Base-by-base conservation (phyloP, 768 basidiomycete species). In the Collybia mongolica region DNA sequence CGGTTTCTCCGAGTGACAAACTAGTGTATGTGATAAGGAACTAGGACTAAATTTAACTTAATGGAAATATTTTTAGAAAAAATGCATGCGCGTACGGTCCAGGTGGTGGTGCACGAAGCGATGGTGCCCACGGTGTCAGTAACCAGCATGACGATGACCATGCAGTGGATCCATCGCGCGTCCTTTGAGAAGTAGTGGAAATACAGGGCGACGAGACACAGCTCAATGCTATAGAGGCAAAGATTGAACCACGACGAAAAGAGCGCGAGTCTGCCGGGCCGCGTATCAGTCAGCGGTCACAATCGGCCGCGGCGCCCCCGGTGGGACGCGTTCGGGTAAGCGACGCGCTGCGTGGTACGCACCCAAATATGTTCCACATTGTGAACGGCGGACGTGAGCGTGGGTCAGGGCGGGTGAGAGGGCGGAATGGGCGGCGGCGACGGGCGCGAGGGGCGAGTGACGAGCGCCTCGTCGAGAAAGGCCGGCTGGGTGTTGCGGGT, bases 161-260 rank as follows among this genome's bases (percentile, higher is more conserved):
- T 11, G n/a, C 18, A 37, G 3, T 48, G 52, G 24, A 47, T 26
- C 15, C 12, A 43, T 18, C 9, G 40, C 22, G 6, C 8, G 29
- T 56, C 52, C 9, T 39, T 39, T 1, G 48, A 36, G 18, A 46
- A 51, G 11, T 28, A 22, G 11, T 23, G 24, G 15, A 58, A 43
- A 19, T 58, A 58, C 12, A 28, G 17, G 17, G 14, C 28, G 12
- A 32, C 39, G 19, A 55, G 32, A 9, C 12, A 29, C 14, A 58
- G 32, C 38, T 58, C 56, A 17, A 48, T 11, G 14, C 45, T 41
- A 41, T 42, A 58, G 9, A 58, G 19, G n/a, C 36, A 20, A 18
- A 54, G 19, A 39, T 58, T 58, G 14, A 58, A 24, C 56, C 56
- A 58, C 42, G 56, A 52, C 6, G 51, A 35, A 19, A 48, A 23